Evolutionary conservation across 345 rosid species (phyloP), one percentile per base, ranked within the genome.

Genomic region (Brassica incana): DNA sequence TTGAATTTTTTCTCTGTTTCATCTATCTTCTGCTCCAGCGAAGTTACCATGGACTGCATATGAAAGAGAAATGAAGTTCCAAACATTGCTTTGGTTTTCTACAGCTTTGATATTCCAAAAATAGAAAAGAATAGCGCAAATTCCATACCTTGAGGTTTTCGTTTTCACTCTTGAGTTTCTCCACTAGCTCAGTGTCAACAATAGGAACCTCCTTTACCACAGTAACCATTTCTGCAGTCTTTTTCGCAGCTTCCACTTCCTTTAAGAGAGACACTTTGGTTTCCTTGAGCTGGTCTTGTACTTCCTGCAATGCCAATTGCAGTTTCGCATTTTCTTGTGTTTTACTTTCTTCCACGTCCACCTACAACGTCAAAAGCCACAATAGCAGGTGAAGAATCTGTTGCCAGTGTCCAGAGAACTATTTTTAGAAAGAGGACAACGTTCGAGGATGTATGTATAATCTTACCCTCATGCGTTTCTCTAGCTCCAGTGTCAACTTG

Each of bases 271-370:
- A 60, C 15, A 11, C 33, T 60, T 60, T 60, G 65, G 33, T 60
- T 11, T 60, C 65, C 65, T 60, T 60, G 3, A 60, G 25, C 65
- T 60, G 65, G 15, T 10, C 15, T 60, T 60, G 65, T 25, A 60
- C 10, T 25, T 60, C 65, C 33, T 60, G 6, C 65, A 60, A 25
- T 60, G 65, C 33, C 27, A 11, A 60, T 10, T 25, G 65, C 33
- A 60, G 33, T 10, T 60, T 60, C 2, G 65, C 33, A 60, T 92
- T 91, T 85, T 95, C 99, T 82, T 90, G 96, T 11, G 85, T 87
- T 89, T 95, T 92, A 77, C 92, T 83, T 80, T 91, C 97, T 86
- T 92, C 98, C 73, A 90, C 15, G 77, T 92, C 97, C 86, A 87
- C 89, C 98, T 95, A 78, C 70, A 86, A 25, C 65, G 66, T 75